Evolutionary conservation across 2,329 filamentous ascomycete genomes (phyloP).

Genomic region (Pseudopithomyces maydicus): DNA sequence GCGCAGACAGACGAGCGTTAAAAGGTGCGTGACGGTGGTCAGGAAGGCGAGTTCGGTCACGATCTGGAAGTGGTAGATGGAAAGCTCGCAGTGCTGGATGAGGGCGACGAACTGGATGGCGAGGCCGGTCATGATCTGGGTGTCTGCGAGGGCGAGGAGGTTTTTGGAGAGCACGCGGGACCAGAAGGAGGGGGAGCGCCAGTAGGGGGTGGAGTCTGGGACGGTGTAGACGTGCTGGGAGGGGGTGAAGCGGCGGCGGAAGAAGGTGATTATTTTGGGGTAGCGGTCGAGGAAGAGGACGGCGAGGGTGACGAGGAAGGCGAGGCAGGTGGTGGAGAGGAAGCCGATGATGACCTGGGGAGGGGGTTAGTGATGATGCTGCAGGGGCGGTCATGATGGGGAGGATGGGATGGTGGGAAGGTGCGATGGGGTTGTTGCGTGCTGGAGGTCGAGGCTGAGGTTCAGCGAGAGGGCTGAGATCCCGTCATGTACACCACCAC

Average conservation of each 20-base stretch:
- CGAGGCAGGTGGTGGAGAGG: slow-evolving; percentile 33
- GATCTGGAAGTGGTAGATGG: slow-evolving; percentile 38
- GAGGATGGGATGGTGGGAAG: too few species aligned
- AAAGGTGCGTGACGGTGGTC: slow-evolving; percentile 36
- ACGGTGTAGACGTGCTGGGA: slow-evolving; percentile 16
- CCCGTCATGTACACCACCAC: neutral
- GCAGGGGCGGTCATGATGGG: neutral
- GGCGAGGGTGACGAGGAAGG: slow-evolving; percentile 33
- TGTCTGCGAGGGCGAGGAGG: slow-evolving; percentile 36
- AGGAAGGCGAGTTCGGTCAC: slow-evolving; percentile 36
- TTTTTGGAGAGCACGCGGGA: slow-evolving; percentile 38
- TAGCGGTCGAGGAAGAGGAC: slow-evolving; percentile 36
- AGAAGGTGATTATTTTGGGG: slow-evolving; percentile 23
- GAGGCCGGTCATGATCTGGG: slow-evolving; percentile 36
- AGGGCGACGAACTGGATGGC: slow-evolving; percentile 39
- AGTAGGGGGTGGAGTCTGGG: slow-evolving; percentile 25
- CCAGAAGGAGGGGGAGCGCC: slow-evolving; percentile 36
- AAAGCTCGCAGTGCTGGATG: slow-evolving; percentile 36
- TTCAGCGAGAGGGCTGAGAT: too few species aligned
- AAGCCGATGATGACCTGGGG: slow-evolving; percentile 33
- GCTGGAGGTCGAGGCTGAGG: too few species aligned
- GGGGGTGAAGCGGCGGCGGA: slow-evolving; percentile 18
- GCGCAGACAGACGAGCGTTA: slow-evolving; percentile 32
- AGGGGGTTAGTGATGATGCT: neutral
- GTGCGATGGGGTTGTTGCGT: too few species aligned